Evolutionary conservation across 108 stramenopile genomes (phyloP).

Genomic region (Skeletonema costatum): DNA sequence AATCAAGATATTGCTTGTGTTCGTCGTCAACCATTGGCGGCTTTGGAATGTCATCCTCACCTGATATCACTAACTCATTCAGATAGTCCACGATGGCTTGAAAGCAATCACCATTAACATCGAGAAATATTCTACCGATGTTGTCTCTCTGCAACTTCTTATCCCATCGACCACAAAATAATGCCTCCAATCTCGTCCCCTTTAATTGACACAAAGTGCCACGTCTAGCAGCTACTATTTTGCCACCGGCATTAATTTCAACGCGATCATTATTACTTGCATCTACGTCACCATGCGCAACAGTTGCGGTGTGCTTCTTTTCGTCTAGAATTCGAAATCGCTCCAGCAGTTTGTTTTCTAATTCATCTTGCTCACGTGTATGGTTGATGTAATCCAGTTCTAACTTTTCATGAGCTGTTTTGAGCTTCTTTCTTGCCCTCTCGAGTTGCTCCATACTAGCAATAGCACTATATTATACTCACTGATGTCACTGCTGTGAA

Average conservation of each 20-base stretch:
- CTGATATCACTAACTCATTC: constrained; percentile 12
- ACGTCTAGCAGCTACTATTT: constrained; percentile 1
- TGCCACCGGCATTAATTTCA: constrained; percentile 9
- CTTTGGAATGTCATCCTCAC: neutral
- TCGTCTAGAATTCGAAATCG: constrained; percentile 7
- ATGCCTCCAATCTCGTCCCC: constrained; percentile 22
- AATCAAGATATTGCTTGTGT: neutral
- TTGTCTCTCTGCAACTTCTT: constrained; percentile 11
- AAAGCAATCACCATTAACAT: neutral
- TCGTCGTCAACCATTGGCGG: neutral
- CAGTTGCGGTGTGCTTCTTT: neutral
- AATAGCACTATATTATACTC: no score
- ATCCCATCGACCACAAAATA: constrained; percentile 36
- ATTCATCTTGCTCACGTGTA: neutral
- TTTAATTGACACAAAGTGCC: constrained; percentile 5
- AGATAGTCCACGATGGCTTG: constrained; percentile 9
- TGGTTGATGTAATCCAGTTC: neutral
- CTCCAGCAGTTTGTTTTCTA: constrained; percentile 1
- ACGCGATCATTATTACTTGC: constrained; percentile 8
- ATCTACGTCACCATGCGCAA: neutral
- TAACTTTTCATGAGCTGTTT: neutral
- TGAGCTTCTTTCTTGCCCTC: neutral
- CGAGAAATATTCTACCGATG: constrained; percentile 19
- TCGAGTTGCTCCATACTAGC: constrained; percentile 1
- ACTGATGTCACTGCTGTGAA: no score